A percentile compares a stretch with the other conserved stretches of the same genome.
Evolutionary conservation across 352 stramenopile species (phyloP).

Genomic region (Phytophthora fragariaefolia): DNA sequence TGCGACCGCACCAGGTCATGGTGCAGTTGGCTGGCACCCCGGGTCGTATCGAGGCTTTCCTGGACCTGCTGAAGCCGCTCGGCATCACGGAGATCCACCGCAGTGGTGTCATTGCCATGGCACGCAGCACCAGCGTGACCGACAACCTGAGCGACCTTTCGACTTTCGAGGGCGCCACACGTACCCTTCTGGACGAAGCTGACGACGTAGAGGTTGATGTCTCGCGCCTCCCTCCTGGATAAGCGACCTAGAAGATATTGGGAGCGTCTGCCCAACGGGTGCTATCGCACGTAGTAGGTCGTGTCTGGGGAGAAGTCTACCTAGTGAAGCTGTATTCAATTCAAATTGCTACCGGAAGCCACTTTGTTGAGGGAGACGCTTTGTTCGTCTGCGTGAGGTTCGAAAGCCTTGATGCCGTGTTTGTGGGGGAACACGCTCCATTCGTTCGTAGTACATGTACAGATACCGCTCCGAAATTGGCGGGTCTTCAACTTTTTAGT

Average conservation of each 20-base stretch:
- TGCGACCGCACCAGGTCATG: slow-evolving; percentile 85
- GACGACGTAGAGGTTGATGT: slow-evolving; percentile 71
- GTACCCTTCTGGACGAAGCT: slow-evolving; percentile 71
- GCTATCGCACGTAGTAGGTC: too few species aligned
- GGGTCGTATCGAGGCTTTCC: slow-evolving; percentile 80
- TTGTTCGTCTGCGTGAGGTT: too few species aligned
- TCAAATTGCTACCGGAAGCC: too few species aligned
- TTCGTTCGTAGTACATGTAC: too few species aligned
- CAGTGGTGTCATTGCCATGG: slow-evolving; percentile 88
- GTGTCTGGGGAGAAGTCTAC: too few species aligned
- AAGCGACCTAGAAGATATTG: slow-evolving; percentile 31
- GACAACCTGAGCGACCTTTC: slow-evolving; percentile 69
- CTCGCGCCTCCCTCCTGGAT: slow-evolving; percentile 73
- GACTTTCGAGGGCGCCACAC: slow-evolving; percentile 78
- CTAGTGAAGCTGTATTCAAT: too few species aligned
- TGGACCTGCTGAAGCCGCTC: slow-evolving; percentile 83
- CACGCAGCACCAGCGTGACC: slow-evolving; percentile 65
- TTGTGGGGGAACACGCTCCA: too few species aligned
- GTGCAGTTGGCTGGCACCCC: slow-evolving; percentile 82
- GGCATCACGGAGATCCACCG: slow-evolving; percentile 88
- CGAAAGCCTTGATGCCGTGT: too few species aligned
- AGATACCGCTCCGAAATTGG: too few species aligned
- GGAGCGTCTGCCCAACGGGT: slow-evolving; percentile 10
- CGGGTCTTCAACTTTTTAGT: too few species aligned
- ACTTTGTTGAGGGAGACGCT: too few species aligned